These are phyloP conservation scores for Dactylella cylindrospora DNA, from an alignment of 2,329 filamentous ascomycete genomes.

Conservation along the genomic window DNA sequence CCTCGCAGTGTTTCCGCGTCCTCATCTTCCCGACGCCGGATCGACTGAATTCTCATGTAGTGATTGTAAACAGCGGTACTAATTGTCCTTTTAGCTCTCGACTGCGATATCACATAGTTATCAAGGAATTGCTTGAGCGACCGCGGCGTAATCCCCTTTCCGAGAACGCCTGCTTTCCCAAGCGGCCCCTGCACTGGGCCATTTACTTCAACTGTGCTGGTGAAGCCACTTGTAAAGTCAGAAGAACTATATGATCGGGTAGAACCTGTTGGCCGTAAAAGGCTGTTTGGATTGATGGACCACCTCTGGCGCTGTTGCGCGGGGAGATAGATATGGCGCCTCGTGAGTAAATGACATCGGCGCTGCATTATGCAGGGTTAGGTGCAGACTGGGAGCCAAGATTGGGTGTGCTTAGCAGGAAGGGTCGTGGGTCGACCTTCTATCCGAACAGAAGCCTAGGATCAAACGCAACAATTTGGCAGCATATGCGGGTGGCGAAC, in stretches of 20 bases:
- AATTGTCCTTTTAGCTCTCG: constrained; percentile 89
- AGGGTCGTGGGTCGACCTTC: too few species aligned
- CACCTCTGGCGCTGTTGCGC: too few species aligned
- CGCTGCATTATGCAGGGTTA: too few species aligned
- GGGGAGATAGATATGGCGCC: too few species aligned
- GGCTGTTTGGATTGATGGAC: too few species aligned
- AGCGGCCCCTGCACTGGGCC: constrained; percentile 44
- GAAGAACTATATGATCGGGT: constrained; percentile 44
- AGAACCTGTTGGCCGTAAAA: background rate
- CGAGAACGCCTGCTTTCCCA: constrained; percentile 36
- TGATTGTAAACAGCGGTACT: constrained; percentile 95
- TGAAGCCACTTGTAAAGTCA: constrained; percentile 46
- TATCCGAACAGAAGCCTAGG: too few species aligned
- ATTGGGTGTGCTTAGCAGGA: too few species aligned
- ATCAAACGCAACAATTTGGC: too few species aligned
- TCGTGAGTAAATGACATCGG: too few species aligned
- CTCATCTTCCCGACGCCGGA: constrained; percentile 75
- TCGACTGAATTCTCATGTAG: constrained; percentile 80
- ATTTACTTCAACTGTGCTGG: constrained; percentile 44
- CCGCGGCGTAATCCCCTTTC: constrained; percentile 36
- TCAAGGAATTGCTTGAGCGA: constrained; percentile 85
- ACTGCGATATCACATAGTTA: constrained; percentile 94
- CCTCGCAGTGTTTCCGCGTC: constrained; percentile 57
- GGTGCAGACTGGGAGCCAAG: too few species aligned
- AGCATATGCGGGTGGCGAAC: too few species aligned